Evolutionary conservation across 1,139 yeast species (phyloP), one percentile per base, ranked within the genome.

Genomic region (Kurtzmaniella quercitrusa): DNA sequence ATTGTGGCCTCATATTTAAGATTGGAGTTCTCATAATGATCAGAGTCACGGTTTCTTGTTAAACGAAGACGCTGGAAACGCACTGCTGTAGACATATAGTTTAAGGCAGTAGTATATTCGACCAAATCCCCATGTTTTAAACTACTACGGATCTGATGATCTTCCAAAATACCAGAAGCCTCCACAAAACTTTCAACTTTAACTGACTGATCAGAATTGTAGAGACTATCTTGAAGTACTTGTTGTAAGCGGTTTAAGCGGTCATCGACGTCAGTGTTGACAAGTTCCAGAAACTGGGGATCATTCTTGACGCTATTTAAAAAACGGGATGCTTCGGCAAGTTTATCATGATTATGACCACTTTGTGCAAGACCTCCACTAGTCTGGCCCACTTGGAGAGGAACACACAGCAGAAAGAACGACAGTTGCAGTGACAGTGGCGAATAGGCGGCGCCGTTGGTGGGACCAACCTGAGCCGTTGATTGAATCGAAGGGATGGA

Each of bases 11-110:
- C 74, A 45, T 62, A 66, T 40, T 55, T 47, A 41, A 59, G 59
- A 39, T 57, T 56, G 37, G 48, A 47, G 47, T 52, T 59, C 30
- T 54, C 49, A 45, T 57, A 61, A 49, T 64, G 68, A 51, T 72
- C 78, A 42, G 60, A 64, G 51, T 72, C 77, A 47, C 74, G 54
- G 49, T 71, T 70, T 44, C 62, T 61, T 11, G 55, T 48, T 16
- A 61, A 60, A 11, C 62, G 52, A 45, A 70, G 60, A 46, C 75
- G 55, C 34, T 50, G 49, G 26, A 63, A 58, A 49, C 74, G 60
- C 45, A 64, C 63, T 45, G 52, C 52, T 46, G 50, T 62, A 30
- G 65, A 60, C 8, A 68, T 58, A 45, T 47, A 50, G 49, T 62
- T 62, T 43, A 67, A 55, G 3, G 61, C 52, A 20, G 51, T 49